These are phyloP conservation scores for Brassica carinata DNA, from an alignment of 345 rosid species.

Conservation along the genomic window DNA sequence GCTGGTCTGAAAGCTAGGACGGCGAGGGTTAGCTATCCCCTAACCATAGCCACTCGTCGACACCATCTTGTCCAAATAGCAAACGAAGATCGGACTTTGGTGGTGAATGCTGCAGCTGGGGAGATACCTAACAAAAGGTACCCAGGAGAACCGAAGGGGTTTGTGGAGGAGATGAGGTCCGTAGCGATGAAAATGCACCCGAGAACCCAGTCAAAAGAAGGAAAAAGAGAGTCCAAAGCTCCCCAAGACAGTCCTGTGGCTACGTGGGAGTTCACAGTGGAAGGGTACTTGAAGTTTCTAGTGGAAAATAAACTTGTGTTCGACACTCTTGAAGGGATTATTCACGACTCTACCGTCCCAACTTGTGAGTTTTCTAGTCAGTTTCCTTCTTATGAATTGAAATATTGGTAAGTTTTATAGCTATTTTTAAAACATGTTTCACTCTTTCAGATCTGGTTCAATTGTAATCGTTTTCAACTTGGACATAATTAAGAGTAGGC, in stretches of 20 bases:
- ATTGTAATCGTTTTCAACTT: conserved; percentile 43
- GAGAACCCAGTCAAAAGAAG: not conserved
- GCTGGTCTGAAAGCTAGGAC: not conserved
- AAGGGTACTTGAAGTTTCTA: conserved; percentile 2
- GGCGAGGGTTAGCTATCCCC: not conserved
- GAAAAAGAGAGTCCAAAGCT: not conserved
- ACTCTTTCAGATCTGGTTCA: conserved; percentile 12
- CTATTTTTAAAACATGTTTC: not conserved
- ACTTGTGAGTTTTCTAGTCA: not conserved
- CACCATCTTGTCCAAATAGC: not conserved
- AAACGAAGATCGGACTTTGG: conserved; percentile 30
- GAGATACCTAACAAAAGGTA: not conserved
- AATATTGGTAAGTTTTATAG: not conserved
- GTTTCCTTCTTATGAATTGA: not conserved
- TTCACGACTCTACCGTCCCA: not conserved
- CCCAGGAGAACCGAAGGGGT: conserved; percentile 55
- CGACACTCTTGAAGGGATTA: conserved; percentile 1
- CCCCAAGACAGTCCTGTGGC: not conserved
- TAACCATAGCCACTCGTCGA: not conserved
- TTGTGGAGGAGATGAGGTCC: conserved; percentile 92
- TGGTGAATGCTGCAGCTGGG: not conserved
- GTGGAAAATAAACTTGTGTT: conserved; percentile 3
- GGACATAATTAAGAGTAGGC: not conserved
- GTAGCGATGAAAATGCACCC: conserved; percentile 29
- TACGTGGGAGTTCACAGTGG: not conserved